A percentile compares a stretch with the other conserved stretches of the same genome.
Evolutionary conservation across 2,329 filamentous ascomycete genomes (phyloP).

Genomic region (Capronia coronata): DNA sequence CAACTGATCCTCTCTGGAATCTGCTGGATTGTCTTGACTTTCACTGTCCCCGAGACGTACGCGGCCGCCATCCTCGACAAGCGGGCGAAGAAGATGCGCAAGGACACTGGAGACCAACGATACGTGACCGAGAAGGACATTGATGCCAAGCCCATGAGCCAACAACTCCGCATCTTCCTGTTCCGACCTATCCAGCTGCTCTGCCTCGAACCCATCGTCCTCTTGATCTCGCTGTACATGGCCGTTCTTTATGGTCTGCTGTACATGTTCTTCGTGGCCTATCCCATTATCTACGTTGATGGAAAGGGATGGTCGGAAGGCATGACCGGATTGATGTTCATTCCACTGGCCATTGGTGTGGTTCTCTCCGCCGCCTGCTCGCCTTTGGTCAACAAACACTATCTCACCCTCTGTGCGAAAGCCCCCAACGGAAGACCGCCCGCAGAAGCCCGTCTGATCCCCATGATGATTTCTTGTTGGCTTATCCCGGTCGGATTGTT

Average conservation of each 20-base stretch:
- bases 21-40: slow-evolving; percentile 69
- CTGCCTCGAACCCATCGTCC: slow-evolving; percentile 75
- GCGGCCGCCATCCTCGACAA: slow-evolving; percentile 67
- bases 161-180: slow-evolving; percentile 67
- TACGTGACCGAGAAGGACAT: slow-evolving; percentile 77
- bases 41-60: slow-evolving; percentile 88
- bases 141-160: slow-evolving; percentile 60
- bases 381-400: slow-evolving; percentile 74
- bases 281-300: slow-evolving; percentile 63
- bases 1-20: slow-evolving; percentile 68
- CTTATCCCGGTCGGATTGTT: slow-evolving; percentile 62
- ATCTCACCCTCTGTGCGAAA: slow-evolving; percentile 57
- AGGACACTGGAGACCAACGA: slow-evolving; percentile 57
- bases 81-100: slow-evolving; percentile 65
- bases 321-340: slow-evolving; percentile 78
- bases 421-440: slow-evolving; percentile 63
- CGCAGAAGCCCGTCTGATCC: slow-evolving; percentile 69
- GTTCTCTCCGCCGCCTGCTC: slow-evolving; percentile 59
- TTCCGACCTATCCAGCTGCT: slow-evolving; percentile 79
- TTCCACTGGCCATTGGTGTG: slow-evolving; percentile 72
- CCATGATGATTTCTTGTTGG: slow-evolving; percentile 75
- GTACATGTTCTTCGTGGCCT: slow-evolving; percentile 49
- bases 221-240: slow-evolving; percentile 81
- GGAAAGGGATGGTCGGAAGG: slow-evolving; percentile 72
- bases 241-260: slow-evolving; percentile 60